phyloP scores from a whole-genome alignment of 1,284 basidiomycete genomes.

The Sporisorium exsertum region DNA sequence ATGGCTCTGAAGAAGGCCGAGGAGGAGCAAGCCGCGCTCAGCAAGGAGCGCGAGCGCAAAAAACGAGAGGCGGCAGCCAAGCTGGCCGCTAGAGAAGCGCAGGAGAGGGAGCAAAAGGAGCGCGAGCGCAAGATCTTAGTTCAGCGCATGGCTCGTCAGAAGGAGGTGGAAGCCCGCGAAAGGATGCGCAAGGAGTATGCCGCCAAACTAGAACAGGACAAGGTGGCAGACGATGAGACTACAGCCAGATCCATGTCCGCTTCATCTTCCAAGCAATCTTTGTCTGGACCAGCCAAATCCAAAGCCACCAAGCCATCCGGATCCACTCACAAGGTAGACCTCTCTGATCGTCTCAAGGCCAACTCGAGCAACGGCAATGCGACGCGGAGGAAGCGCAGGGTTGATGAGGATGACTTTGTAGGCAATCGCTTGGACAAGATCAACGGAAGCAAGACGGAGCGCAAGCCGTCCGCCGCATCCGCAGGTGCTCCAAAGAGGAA shows the following conservation, averaged over 20 bases:
- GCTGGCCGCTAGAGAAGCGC: slow-evolving; percentile 37
- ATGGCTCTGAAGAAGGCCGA: slow-evolving; percentile 44
- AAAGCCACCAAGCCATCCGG: slow-evolving; percentile 16
- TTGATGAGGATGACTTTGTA: slow-evolving; percentile 48
- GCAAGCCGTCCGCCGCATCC: slow-evolving; percentile 8
- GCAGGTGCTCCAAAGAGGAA: slow-evolving; percentile 22
- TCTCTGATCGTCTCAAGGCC: slow-evolving; percentile 24
- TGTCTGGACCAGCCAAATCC: not conserved
- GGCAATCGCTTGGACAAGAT: slow-evolving; percentile 44
- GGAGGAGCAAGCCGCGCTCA: slow-evolving; percentile 36
- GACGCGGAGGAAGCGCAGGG: slow-evolving; percentile 31
- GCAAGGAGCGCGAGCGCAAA: slow-evolving; percentile 29
- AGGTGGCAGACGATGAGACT: slow-evolving; percentile 11
- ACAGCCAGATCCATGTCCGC: not conserved
- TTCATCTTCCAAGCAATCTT: not conserved
- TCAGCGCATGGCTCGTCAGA: slow-evolving; percentile 39
- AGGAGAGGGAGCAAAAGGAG: slow-evolving; percentile 41
- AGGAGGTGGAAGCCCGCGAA: slow-evolving; percentile 43
- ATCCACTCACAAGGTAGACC: slow-evolving; percentile 41
- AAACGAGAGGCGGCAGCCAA: slow-evolving; percentile 43
- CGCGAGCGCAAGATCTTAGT: slow-evolving; percentile 45
- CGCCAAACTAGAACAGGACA: slow-evolving; percentile 8
- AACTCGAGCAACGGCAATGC: slow-evolving; percentile 9
- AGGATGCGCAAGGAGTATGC: slow-evolving; percentile 37
- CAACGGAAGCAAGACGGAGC: slow-evolving; percentile 8